phyloP scores from a whole-genome alignment of 1,284 basidiomycete genomes.

The Ustilago cynodontis region DNA sequence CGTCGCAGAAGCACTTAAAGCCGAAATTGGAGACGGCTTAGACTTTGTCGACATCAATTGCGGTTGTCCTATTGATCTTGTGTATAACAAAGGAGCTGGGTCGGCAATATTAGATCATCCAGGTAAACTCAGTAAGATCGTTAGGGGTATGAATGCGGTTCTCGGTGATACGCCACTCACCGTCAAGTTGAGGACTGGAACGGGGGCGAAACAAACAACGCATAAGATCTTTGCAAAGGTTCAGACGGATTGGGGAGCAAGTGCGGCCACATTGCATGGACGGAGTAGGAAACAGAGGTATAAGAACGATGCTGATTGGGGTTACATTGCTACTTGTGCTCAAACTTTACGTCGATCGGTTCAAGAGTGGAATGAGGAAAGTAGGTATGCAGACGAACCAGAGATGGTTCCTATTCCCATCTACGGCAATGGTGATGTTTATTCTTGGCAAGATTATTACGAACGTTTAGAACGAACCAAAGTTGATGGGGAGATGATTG shows the following conservation, averaged over 20 bases:
- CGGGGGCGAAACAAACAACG: slow-evolving; percentile 76
- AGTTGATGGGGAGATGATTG: slow-evolving; percentile 96
- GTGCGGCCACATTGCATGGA: slow-evolving; percentile 89
- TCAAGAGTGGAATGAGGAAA: slow-evolving; percentile 60
- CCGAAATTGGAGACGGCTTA: slow-evolving; percentile 75
- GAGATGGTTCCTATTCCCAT: slow-evolving; percentile 83
- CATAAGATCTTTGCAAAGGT: slow-evolving; percentile 88
- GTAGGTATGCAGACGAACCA: slow-evolving; percentile 49
- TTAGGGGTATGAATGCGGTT: slow-evolving; percentile 91
- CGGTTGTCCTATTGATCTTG: slow-evolving; percentile 96
- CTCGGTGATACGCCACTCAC: slow-evolving; percentile 95
- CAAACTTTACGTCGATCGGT: slow-evolving; percentile 79
- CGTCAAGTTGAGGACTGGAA: slow-evolving; percentile 88
- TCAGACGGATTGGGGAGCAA: slow-evolving; percentile 80
- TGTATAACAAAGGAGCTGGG: slow-evolving; percentile 90
- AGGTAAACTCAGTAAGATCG: slow-evolving; percentile 84
- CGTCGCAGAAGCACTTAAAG: slow-evolving; percentile 84
- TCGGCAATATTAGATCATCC: slow-evolving; percentile 89
- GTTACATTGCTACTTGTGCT: slow-evolving; percentile 80
- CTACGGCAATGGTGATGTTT: slow-evolving; percentile 95
- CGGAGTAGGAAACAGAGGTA: slow-evolving; percentile 71
- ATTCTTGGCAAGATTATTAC: slow-evolving; percentile 87
- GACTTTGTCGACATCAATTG: slow-evolving; percentile 96
- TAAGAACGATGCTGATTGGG: slow-evolving; percentile 68
- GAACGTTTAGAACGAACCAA: slow-evolving; percentile 80